phyloP scores from a whole-genome alignment of 2,329 filamentous ascomycete species.

The Annulohypoxylon truncatum region DNA sequence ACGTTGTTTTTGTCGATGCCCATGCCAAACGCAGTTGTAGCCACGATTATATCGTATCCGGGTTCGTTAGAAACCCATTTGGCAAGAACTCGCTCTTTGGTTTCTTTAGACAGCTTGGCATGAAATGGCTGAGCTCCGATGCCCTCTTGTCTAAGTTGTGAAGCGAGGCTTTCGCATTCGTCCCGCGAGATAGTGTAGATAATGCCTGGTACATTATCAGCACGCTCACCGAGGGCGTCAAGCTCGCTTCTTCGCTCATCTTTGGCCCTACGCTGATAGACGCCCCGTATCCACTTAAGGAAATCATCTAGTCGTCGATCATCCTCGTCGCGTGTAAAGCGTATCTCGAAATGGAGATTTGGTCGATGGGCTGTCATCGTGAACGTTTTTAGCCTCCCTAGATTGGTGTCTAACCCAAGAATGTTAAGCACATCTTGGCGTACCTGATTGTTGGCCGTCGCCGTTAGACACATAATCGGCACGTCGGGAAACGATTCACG shows the following conservation, averaged over 20 bases:
- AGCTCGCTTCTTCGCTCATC: constrained; percentile 71
- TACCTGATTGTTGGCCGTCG: constrained; percentile 85
- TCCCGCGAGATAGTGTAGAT: constrained; percentile 82
- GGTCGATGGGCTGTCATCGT: constrained; percentile 84
- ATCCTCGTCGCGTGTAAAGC: constrained; percentile 81
- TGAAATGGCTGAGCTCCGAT: constrained; percentile 81
- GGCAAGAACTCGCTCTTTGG: constrained; percentile 76
- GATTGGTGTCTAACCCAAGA: constrained; percentile 71
- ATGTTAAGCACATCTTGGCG: constrained; percentile 84
- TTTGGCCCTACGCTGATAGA: constrained; percentile 74
- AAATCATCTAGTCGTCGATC: constrained; percentile 80
- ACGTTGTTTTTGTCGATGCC: constrained; percentile 97
- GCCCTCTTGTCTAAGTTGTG: constrained; percentile 72
- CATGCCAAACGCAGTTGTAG: constrained; percentile 97
- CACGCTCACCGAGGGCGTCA: constrained; percentile 61
- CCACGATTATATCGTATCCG: constrained; percentile 91
- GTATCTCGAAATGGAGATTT: constrained; percentile 91
- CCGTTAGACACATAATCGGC: constrained; percentile 91
- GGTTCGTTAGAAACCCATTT: constrained; percentile 78
- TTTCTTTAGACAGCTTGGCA: constrained; percentile 73
- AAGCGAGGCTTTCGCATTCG: constrained; percentile 78
- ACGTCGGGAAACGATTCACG: constrained; percentile 83
- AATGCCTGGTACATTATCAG: constrained; percentile 77
- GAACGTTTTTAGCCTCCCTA: constrained; percentile 75
- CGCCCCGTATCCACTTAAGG: constrained; percentile 77